Conservation (phyloP, 2,329 filamentous ascomycete species). For the Ophiocordyceps robertsii region DNA sequence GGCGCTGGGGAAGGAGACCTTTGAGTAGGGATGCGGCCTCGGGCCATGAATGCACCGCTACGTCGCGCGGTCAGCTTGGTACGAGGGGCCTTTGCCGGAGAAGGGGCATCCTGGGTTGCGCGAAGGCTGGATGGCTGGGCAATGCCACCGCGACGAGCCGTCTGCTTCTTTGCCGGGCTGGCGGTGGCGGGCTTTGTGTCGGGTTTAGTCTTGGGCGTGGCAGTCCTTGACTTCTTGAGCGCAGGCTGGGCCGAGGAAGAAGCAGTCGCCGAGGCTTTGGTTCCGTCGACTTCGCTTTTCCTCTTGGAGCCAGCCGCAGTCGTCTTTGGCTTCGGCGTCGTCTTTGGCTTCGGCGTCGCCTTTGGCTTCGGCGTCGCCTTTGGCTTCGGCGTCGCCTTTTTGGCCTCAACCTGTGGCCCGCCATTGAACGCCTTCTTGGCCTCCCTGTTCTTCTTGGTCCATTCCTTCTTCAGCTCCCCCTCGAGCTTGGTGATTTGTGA, state of each 20-base stretch:
- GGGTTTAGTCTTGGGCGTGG: not conserved
- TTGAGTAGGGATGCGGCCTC: constrained; percentile 9
- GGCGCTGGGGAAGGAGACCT: no score
- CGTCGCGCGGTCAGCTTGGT: constrained; percentile 14
- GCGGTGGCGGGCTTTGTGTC: not conserved
- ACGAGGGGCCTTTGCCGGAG: not conserved
- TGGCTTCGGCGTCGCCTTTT: no score
- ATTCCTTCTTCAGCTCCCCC: constrained; percentile 42
- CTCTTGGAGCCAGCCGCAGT: no score
- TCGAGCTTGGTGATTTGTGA: constrained; percentile 34
- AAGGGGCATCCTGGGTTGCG: not conserved
- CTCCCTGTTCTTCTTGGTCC: constrained; percentile 34
- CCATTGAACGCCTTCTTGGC: constrained; percentile 22
- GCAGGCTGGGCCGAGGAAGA: no score
- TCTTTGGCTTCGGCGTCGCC: no score
- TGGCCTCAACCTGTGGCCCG: constrained; percentile 22
- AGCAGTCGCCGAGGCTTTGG: no score
- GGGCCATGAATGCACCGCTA: constrained; percentile 8
- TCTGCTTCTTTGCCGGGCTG: not conserved
- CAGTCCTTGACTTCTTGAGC: not conserved
- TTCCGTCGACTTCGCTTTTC: no score
- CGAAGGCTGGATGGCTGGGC: not conserved
- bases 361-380: no score
- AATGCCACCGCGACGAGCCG: not conserved
- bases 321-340: no score